Evolutionary conservation across 2,329 filamentous ascomycete genomes (phyloP).

Genomic region (Dactylonectria estremocensis): DNA sequence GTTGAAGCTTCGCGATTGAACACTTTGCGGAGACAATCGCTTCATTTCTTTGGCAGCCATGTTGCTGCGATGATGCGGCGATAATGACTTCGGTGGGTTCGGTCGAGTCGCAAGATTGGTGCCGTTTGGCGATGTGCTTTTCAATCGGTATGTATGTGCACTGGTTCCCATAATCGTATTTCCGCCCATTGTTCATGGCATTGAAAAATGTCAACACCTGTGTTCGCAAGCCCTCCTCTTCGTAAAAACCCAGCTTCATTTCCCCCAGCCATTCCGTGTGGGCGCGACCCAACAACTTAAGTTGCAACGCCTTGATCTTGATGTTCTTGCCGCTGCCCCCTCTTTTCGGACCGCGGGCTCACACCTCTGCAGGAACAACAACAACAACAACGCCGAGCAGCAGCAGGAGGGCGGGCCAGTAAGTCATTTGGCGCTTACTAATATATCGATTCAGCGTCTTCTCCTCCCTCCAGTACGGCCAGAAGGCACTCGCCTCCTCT

Average conservation of each 20-base stretch:
- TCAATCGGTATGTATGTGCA: too few species aligned
- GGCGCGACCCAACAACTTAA: constrained; percentile 88
- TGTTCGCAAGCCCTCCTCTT: constrained; percentile 88
- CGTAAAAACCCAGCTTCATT: constrained; percentile 86
- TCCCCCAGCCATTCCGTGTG: constrained; percentile 97
- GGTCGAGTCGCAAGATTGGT: constrained; percentile 49
- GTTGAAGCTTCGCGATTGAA: too few species aligned
- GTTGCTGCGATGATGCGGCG: constrained; percentile 45
- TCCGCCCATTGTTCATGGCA: too few species aligned
- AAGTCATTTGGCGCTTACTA: too few species aligned
- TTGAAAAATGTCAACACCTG: constrained; percentile 96
- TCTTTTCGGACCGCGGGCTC: too few species aligned
- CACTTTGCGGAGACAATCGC: constrained; percentile 81
- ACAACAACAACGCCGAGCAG: too few species aligned
- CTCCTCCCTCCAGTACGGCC: too few species aligned
- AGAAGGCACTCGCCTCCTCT: too few species aligned
- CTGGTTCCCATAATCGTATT: too few species aligned
- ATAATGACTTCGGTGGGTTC: constrained; percentile 38
- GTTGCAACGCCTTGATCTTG: constrained; percentile 91
- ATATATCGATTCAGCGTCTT: too few species aligned
- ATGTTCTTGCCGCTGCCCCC: constrained; percentile 92
- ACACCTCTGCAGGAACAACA: too few species aligned
- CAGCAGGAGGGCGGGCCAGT: too few species aligned
- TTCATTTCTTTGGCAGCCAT: constrained; percentile 68
- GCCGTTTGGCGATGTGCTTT: constrained; percentile 65